Base-by-base conservation (phyloP, 2,329 filamentous ascomycete species). In the Didymella keratinophila region DNA sequence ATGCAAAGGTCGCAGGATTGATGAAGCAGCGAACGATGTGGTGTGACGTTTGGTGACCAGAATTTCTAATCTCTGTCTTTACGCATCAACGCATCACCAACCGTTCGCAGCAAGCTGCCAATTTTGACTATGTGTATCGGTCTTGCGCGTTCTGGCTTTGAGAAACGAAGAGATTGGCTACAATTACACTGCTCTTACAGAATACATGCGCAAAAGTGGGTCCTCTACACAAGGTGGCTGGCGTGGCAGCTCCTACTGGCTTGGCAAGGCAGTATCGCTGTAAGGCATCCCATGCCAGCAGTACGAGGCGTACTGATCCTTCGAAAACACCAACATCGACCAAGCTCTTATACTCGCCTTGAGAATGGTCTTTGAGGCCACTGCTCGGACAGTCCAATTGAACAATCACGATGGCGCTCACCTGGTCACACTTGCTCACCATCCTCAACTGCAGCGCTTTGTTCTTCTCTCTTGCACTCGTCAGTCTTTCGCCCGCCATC, bases 401-500 rank as follows among this genome's bases (percentile, higher is more conserved):
- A 2, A 39, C 10, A 20, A 14, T 12, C 36, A 6, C 4, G 28
- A 55, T 53, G 51, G 51, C 37, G 36, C 41, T 60, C 14, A 60
- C 52, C 10, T 44, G 30, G 48, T 2, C 58, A 16, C 48, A 11
- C 20, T 11, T 60, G 9, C 37, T 34, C n/a, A 41, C 14, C n/a
- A 50, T 61, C 32, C 41, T 61, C 34, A 61, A 54, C 27, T 20
- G 14, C 25, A 32, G 43, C 5, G 28, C 34, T 7, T 30, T 51
- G 2, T 32, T 57, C 53, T 16, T 57, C n/a, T 61, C 58, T 2
- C 49, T 57, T 2, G 41, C 54, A 11, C 58, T 61, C 2, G 21
- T 61, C 6, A 44, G 36, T 16, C 23, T 61, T 9, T 47, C 58
- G 3, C 55, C 45, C 14, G 50, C 58, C 12, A 37, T 34, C 6